Evolutionary conservation across 441 rosid species (phyloP), one percentile per base, ranked within the genome.

Genomic region (Euphorbia celastroides): DNA sequence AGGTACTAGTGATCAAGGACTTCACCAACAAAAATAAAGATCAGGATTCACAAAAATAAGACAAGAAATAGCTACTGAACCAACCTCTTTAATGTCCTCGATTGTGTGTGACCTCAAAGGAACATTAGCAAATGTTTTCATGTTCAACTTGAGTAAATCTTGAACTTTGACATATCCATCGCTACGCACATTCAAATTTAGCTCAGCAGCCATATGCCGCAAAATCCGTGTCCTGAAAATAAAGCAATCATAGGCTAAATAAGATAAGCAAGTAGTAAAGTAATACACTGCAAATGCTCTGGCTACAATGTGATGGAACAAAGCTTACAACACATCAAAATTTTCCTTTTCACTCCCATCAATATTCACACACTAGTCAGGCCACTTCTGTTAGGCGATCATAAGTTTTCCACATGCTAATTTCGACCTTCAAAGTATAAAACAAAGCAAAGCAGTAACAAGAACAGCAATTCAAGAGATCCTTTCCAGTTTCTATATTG

Each of bases 111-210:
- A 84, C 28, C 77, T 81, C 70, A 93, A 71, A 7, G 87, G 95
- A 68, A 86, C 9, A 56, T 87, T 77, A 57, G 96, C 95, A 16
- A 75, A 72, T 8, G 93, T 85, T 80, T 83, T 93, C 77, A 88
- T 34, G 67, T 88, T 84, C 64, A 93, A 81, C 78, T 75, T 78
- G 25, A 90, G 81, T 23, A 93, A 78, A 69, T 90, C 97, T 50
- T 78, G 77, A 73, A 86, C 92, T 78, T 79, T 88, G 72, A 87
- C 88, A 72, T 69, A 90, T 25, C 97, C 98, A 82, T 93, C 97
- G 66, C 74, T 78, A 41, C 88, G 69, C 84, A 90, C 85, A 75
- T 84, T 80, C 83, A 93, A 73, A 50, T 78, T 87, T 26, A 90
- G 72, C 70, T 93, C 95, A 57, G 75, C 69, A 67, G 93, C 92